Evolutionary conservation across 768 basidiomycete species (phyloP).

Genomic region (Saitozyma sp.): DNA sequence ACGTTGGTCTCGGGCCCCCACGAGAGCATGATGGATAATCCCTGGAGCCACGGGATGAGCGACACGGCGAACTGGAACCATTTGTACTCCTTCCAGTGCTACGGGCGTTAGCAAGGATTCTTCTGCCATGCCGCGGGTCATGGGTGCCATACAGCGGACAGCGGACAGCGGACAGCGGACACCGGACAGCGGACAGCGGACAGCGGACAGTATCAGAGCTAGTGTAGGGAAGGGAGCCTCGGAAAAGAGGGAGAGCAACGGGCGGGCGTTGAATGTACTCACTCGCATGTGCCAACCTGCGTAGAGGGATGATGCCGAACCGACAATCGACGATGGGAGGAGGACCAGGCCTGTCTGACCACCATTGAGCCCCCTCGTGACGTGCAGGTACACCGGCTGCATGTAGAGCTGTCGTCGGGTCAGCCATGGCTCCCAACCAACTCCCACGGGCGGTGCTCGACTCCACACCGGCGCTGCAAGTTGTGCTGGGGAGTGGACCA

Average conservation of each 20-base stretch:
- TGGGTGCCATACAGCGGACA: not conserved
- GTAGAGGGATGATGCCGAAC: slow-evolving; percentile 32
- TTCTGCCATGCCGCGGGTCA: not conserved
- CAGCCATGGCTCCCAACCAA: not conserved
- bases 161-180: too few relatives aligned
- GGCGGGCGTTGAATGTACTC: slow-evolving; percentile 2
- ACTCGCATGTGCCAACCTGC: slow-evolving; percentile 44
- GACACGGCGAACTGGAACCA: slow-evolving; percentile 33
- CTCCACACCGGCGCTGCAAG: too few relatives aligned
- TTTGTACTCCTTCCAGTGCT: slow-evolving; percentile 42
- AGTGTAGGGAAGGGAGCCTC: not conserved
- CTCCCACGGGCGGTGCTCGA: too few relatives aligned
- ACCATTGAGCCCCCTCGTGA: slow-evolving; percentile 37
- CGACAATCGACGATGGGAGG: slow-evolving; percentile 33
- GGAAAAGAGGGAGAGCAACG: not conserved
- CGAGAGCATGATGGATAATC: slow-evolving; percentile 24
- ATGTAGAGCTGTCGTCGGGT: slow-evolving; percentile 30
- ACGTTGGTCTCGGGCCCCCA: slow-evolving; percentile 30
- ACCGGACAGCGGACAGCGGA: not conserved
- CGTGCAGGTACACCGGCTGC: slow-evolving; percentile 46
- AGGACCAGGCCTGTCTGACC: slow-evolving; percentile 34
- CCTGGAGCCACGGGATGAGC: slow-evolving; percentile 32
- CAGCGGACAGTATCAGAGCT: too few relatives aligned
- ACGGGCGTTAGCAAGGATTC: not conserved
- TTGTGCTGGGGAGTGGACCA: not conserved